phyloP scores from a whole-genome alignment of 2,329 filamentous ascomycete species.

The Trichophyton benhamiae region DNA sequence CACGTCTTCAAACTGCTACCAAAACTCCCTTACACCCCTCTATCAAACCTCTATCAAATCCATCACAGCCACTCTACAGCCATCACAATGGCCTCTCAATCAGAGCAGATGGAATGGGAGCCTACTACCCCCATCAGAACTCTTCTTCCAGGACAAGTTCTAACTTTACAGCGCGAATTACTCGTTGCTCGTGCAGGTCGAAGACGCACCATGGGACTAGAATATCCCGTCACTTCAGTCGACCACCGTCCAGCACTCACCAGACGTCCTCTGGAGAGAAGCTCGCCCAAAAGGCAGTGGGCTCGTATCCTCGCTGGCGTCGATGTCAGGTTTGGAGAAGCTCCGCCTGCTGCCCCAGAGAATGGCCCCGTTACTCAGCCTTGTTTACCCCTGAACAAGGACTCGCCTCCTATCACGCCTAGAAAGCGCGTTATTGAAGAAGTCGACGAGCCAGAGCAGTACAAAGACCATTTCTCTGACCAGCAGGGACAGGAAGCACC shows the following conservation, averaged over 20 bases:
- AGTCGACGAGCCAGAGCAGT: constrained; percentile 4
- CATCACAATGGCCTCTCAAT: neutral
- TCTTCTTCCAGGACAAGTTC: neutral
- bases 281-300: neutral
- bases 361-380: neutral
- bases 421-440: constrained; percentile 7
- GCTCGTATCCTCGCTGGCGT: neutral
- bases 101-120: constrained; percentile 8
- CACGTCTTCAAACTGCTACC: neutral
- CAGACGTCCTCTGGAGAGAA: neutral
- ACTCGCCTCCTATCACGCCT: constrained; percentile 1
- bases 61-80: neutral
- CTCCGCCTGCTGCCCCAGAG: neutral
- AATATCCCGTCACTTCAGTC: neutral
- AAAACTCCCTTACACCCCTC: neutral
- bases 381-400: neutral
- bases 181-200: neutral
- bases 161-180: constrained; percentile 1
- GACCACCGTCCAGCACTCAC: neutral
- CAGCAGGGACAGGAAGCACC: neutral
- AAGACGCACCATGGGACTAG: neutral
- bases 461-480: neutral
- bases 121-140: neutral
- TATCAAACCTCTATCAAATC: neutral
- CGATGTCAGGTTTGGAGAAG: neutral